These are phyloP conservation scores for Tulasnella sp. DNA, from an alignment of 768 basidiomycete genomes.

Conservation along the genomic window DNA sequence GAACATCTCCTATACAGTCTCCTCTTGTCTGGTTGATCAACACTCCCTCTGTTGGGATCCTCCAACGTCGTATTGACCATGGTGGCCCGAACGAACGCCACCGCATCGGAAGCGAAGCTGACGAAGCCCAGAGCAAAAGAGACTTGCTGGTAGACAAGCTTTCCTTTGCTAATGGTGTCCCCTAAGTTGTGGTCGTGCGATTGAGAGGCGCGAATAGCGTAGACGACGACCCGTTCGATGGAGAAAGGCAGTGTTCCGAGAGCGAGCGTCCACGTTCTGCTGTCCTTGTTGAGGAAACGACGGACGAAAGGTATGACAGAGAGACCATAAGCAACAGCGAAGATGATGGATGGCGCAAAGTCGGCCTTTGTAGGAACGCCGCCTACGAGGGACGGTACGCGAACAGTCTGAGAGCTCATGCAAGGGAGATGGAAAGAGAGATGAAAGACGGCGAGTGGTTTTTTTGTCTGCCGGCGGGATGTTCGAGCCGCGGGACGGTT, in stretches of 20 bases:
- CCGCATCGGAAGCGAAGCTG: conserved; percentile 10
- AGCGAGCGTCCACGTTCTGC: conserved; percentile 40
- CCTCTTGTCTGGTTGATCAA: background rate
- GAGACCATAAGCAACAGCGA: conserved; percentile 42
- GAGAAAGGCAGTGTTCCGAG: conserved; percentile 40
- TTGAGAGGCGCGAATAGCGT: conserved; percentile 10
- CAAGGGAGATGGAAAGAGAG: background rate
- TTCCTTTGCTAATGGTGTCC: background rate
- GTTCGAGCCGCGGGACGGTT: too few species aligned
- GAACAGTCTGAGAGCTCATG: background rate
- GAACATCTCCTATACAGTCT: background rate
- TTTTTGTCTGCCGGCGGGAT: background rate
- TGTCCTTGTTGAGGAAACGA: conserved; percentile 40
- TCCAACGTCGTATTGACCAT: conserved; percentile 20
- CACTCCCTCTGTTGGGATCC: background rate
- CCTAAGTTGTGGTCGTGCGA: conserved; percentile 7
- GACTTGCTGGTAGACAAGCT: conserved; percentile 10
- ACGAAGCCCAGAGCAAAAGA: conserved; percentile 16
- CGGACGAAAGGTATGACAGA: conserved; percentile 42
- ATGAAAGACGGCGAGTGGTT: background rate
- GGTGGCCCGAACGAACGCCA: background rate
- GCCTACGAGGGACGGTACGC: conserved; percentile 45
- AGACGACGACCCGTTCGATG: conserved; percentile 37
- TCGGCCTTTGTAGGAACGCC: conserved; percentile 43
- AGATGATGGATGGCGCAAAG: conserved; percentile 46